A percentile compares a stretch with the other conserved stretches of the same genome.
Conservation (phyloP, 2,329 filamentous ascomycete species). For the Sporothrix phasma region DNA sequence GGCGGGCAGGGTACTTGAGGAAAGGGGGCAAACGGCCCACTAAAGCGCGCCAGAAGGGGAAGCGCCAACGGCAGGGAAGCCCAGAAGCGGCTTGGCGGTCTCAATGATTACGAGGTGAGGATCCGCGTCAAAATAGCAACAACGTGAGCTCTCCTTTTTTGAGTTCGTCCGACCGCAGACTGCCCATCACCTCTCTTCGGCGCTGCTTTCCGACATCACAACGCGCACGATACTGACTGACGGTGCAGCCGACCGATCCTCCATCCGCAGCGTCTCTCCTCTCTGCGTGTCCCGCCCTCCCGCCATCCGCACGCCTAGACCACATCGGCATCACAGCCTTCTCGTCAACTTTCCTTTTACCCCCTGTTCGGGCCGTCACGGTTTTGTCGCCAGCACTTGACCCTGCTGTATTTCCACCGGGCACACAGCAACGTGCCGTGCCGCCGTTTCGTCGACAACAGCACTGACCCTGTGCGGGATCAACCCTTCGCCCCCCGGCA, state of each 20-base stretch:
- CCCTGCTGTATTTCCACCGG: neutral
- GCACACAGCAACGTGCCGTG: neutral
- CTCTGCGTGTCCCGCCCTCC: neutral
- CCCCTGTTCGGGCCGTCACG: neutral
- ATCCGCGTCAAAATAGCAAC: neutral
- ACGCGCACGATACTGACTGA: neutral
- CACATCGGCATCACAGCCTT: neutral
- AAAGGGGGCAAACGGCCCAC: constrained; percentile 9
- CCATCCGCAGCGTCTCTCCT: neutral
- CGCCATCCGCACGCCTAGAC: neutral
- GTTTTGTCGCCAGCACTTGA: neutral
- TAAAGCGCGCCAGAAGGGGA: constrained; percentile 11
- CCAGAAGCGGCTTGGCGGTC: neutral
- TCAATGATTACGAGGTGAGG: too few species aligned
- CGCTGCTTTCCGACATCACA: neutral
- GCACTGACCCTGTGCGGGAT: neutral
- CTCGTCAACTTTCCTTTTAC: neutral
- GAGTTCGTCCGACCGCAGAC: neutral
- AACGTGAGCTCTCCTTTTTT: neutral
- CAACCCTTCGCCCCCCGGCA: too few species aligned
- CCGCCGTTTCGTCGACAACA: neutral
- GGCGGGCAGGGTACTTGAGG: constrained; percentile 6
- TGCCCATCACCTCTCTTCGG: neutral
- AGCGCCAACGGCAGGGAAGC: constrained; percentile 1
- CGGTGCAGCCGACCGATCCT: neutral